Base-by-base conservation (phyloP, 768 basidiomycete genomes). In the Termitomyces sp. region DNA sequence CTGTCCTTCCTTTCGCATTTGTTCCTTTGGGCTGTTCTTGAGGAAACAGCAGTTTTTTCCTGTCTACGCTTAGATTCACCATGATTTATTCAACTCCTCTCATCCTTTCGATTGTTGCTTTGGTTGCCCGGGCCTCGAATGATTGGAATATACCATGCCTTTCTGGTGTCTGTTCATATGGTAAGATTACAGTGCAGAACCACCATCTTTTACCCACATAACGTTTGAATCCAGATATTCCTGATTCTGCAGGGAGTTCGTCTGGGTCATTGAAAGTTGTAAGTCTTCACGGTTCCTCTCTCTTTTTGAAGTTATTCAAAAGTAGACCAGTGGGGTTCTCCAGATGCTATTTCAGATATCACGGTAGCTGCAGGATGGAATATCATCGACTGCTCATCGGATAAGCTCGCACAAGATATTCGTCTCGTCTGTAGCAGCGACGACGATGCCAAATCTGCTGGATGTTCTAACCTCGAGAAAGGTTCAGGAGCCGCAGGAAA, bases 391-490 rank as follows among this genome's bases (percentile, higher is more conserved):
- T 84, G 83, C 64, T 69, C 74, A 35, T 66, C 77, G 3, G 72
- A 76, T 57, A 61, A 68, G 0, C 59, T 74, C 13, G 64, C 72
- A 32, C 81, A 82, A 61, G 77, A 80, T 48, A 76, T 82, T 51
- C 77, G 80, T 9, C 72, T 82, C n/a, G 79, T 82, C 3, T 84
- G 82, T 69, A 66, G 66, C 23, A 59, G 56, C 47, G 58, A 66
- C 20, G 69, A 71, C 20, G 69, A 71, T 48, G 58, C 67, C 35
- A 62, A 61, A 40, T 65, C 69, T 16, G 59, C 66, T 23, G 67
- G 68, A 7, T 82, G 80, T 65, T 67, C 68, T 30, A 78, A 79
- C 57, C 67, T 82, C 12, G 77, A 72, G 58, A 61, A 64, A 44
- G 67, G 70, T 36, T 67, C 65, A 38, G 75, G 76, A 23, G 73